Evolutionary conservation across 1,284 basidiomycete genomes (phyloP), one percentile per base, ranked within the genome.

Genomic region (Irpex sp.): DNA sequence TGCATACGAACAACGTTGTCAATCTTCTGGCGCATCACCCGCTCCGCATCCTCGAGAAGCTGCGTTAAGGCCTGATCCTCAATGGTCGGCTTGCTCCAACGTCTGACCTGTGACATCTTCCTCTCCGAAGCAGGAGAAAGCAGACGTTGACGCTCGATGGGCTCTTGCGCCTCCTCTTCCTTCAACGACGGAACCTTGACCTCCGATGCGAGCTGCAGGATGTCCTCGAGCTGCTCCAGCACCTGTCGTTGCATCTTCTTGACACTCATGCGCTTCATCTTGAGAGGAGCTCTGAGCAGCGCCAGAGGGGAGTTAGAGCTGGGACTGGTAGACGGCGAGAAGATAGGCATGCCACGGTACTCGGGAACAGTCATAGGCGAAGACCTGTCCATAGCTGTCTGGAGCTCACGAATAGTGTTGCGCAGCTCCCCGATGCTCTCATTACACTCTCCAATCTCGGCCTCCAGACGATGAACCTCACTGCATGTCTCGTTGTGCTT

Each of bases 401-500:
- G 81, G 51, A 97, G 82, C 57, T 93, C 91, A 61, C 87, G 85
- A 67, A 96, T 91, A 2, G 93, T 92, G 71, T 87, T 92, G 63
- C 87, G 85, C 60, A 99, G 82, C 72, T 99, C 97, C 8, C 83
- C 78, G 61, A 99, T 90, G 31, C 89, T 90, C 74, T 99, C 97
- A 78, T 99, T 97, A 79, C 91, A 94, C 72, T 96, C 93, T 36
- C 85, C 81, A 66, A 99, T 96, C 77, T 98, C 96, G 49, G 97
- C 95, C 77, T 99, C 97, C 66, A 99, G 83, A 54, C 95, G 89
- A 76, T 99, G 97, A 1, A 95, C 91, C 77, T 98, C 97, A 70
- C 90, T 94, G 75, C 97, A 99, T 8, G 97, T 99, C 79, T 99
- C 97, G 82, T 96, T 98, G 81, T 99, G 97, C 80, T 98, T 98